Evolutionary conservation across 2,329 filamentous ascomycete genomes (phyloP), one percentile per base, ranked within the genome.

Genomic region (Onygenales sp.): DNA sequence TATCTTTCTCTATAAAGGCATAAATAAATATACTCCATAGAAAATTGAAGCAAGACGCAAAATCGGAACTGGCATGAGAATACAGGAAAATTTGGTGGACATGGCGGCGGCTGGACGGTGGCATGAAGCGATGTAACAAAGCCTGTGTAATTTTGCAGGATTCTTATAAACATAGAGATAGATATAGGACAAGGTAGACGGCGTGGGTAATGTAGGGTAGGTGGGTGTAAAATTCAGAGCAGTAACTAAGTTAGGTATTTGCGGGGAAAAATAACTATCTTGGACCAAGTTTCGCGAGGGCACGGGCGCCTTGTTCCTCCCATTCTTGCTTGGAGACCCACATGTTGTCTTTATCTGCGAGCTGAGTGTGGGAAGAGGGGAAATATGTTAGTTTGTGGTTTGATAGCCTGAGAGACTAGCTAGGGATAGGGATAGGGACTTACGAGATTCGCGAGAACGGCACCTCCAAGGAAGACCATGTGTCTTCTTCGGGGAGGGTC

Each of bases 401-500:
- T 42, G 40, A 42, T 48, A 49, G 32, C 49, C 42, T 27, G 46
- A 42, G 14, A 39, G 39, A 11, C 13, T 9, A 52, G 39, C 49
- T 44, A 44, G 49, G 11, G 40, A 6, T 21, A n/a, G 4, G 32
- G 6, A 9, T 27, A 9, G 8, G 21, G 36, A 6, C 77, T 68
- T 73, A 82, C 79, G 71, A 98, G 94, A 70, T 97, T 97, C 63
- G 93, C 93, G 64, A 98, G 77, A 58, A 98, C 93, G 31, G 93
- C 93, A 63, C 93, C 93, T 54, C 93, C 93, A 53, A 98, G 75
- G 80, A 98, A 97, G n/a, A 98, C 93, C 91, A 98, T 97, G 77
- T 98, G 93, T 72, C 92, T 82, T 75, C 93, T 83, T 74, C 93
- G 82, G 36, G 93, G 93, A 50, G 93, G 93, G 70, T 98, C 93